These are phyloP conservation scores for Podosphaera xanthii DNA, from an alignment of 2,329 filamentous ascomycete species.

Conservation along the genomic window DNA sequence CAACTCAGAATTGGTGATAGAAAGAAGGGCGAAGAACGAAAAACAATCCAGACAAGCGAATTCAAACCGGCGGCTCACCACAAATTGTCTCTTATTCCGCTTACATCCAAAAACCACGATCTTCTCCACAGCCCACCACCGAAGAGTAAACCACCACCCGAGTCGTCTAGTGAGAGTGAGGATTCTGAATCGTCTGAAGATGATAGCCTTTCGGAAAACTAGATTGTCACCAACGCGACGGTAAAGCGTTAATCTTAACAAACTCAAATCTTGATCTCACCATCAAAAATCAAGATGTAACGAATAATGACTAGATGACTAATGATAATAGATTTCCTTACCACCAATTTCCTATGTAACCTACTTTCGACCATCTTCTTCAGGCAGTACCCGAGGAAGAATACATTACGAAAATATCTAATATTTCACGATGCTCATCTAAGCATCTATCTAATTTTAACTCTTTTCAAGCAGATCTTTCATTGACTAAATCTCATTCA, in stretches of 20 bases:
- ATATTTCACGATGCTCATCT: neutral
- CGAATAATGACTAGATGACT: too few relatives aligned
- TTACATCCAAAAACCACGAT: too few relatives aligned
- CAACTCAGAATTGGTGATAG: neutral
- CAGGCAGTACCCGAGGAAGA: neutral
- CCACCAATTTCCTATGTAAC: neutral
- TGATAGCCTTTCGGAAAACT: too few relatives aligned
- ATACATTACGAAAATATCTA: neutral
- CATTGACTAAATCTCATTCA: neutral
- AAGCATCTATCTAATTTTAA: neutral
- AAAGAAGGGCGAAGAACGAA: neutral
- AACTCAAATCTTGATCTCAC: too few relatives aligned
- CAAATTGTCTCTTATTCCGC: neutral
- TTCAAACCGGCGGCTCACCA: neutral
- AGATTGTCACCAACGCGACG: too few relatives aligned
- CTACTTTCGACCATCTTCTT: neutral
- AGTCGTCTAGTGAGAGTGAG: neutral
- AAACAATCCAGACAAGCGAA: neutral
- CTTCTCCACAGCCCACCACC: too few relatives aligned
- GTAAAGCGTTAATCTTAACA: too few relatives aligned
- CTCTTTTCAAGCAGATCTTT: neutral
- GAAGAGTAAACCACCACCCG: neutral
- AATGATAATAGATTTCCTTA: neutral
- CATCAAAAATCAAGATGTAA: too few relatives aligned
- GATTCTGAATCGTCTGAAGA: too few relatives aligned